Conservation (phyloP, 225 moss, liverwort and hornwort species). For the Marchantia paleacea region DNA sequence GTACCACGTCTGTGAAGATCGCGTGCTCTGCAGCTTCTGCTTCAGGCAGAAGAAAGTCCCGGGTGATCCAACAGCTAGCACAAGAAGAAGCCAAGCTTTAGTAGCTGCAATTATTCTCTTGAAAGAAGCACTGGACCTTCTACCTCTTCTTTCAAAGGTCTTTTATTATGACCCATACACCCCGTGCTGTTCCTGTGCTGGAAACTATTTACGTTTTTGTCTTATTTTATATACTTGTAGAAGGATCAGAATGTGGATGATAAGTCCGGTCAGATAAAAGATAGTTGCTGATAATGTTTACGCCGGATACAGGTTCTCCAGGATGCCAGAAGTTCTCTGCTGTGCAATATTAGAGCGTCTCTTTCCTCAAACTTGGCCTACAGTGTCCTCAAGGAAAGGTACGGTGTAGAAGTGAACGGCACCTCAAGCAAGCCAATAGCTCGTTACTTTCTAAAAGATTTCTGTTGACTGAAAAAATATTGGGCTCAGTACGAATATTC, state of each 20-base stretch:
- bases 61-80: constrained; percentile 36
- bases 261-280: too few species aligned
- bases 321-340: constrained; percentile 36
- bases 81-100: constrained; percentile 65
- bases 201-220: neutral
- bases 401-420: neutral
- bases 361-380: constrained; percentile 35
- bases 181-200: neutral
- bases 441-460: too few species aligned
- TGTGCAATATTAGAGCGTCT: constrained; percentile 37
- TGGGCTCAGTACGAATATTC: too few species aligned
- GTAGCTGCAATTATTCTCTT: constrained; percentile 72
- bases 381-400: constrained; percentile 28
- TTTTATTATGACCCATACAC: neutral
- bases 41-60: constrained; percentile 50
- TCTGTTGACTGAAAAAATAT: too few species aligned
- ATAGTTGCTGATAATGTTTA: neutral
- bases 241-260: neutral
- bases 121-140: constrained; percentile 68
- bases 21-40: constrained; percentile 77
- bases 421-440: neutral
- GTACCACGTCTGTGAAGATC: constrained; percentile 46
- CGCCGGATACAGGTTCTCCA: constrained; percentile 34
- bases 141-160: constrained; percentile 77
- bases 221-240: neutral